These are phyloP conservation scores for Torulaspora quercuum DNA, from an alignment of 805 yeast species.

Conservation along the genomic window DNA sequence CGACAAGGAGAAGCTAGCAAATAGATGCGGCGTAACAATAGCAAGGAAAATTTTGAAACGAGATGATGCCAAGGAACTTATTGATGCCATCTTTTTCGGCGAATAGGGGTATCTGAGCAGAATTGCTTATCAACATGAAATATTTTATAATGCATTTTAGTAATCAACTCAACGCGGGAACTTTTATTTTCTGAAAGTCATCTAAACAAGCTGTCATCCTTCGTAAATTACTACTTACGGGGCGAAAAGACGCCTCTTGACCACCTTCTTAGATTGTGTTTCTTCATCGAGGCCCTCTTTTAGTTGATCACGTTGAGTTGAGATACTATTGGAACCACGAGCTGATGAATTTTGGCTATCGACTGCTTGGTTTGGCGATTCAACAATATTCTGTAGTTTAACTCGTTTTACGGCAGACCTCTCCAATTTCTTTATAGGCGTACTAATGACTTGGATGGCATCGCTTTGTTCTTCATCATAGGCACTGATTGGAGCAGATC, in stretches of 20 bases:
- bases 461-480: constrained; percentile 1
- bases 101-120: too few relatives aligned
- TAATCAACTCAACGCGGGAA: too few relatives aligned
- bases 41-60: constrained; percentile 48
- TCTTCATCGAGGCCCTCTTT: too few relatives aligned
- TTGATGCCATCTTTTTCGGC: constrained; percentile 71
- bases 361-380: constrained; percentile 24
- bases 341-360: neutral
- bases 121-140: too few relatives aligned
- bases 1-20: constrained; percentile 44
- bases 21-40: constrained; percentile 60
- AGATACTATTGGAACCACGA: too few relatives aligned
- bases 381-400: constrained; percentile 22
- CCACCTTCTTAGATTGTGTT: too few relatives aligned
- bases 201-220: too few relatives aligned
- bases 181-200: too few relatives aligned
- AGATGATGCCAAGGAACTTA: constrained; percentile 48
- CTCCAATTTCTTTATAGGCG: constrained; percentile 27
- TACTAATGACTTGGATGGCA: constrained; percentile 32
- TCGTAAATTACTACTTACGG: constrained; percentile 19
- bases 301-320: too few relatives aligned
- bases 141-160: neutral
- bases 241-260: constrained; percentile 38
- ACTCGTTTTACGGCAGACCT: constrained; percentile 18
- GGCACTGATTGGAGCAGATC: neutral